Conservation (phyloP, 2,329 filamentous ascomycete species). For the Dryadomyces quercivorus region DNA sequence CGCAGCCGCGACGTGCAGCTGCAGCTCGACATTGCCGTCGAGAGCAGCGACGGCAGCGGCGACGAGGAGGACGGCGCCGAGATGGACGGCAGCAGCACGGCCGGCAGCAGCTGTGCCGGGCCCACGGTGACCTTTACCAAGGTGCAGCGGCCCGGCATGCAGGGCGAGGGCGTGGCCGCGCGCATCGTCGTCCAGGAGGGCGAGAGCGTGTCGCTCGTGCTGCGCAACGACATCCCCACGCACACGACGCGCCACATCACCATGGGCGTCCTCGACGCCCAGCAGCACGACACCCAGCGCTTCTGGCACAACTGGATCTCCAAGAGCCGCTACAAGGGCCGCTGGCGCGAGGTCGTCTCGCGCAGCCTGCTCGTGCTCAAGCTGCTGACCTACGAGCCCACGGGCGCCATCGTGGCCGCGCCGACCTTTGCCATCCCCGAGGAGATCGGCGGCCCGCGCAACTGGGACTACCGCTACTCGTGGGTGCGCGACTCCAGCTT, state of each 20-base stretch:
- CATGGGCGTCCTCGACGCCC: conserved; percentile 40
- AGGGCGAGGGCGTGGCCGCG: conserved; percentile 51
- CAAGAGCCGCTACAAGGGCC: conserved; percentile 57
- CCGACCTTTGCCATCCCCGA: conserved; percentile 70
- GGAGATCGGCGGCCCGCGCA: conserved; percentile 53
- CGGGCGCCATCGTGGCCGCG: conserved; percentile 63
- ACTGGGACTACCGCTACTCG: conserved; percentile 64
- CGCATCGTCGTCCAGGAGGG: conserved; percentile 49
- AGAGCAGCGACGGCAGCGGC: conserved; percentile 25
- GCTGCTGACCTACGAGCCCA: conserved; percentile 66
- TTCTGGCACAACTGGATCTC: conserved; percentile 67
- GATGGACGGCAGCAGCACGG: conserved; percentile 15
- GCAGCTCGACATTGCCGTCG: conserved; percentile 56
- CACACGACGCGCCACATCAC: conserved; percentile 48
- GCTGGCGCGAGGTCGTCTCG: conserved; percentile 59
- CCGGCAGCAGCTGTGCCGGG: conserved; percentile 30
- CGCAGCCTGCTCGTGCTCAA: conserved; percentile 65
- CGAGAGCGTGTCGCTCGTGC: conserved; percentile 55
- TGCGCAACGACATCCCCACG: conserved; percentile 48
- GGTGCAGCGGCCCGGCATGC: conserved; percentile 35
- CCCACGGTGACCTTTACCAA: conserved; percentile 45
- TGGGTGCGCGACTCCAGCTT: conserved; percentile 72
- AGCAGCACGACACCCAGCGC: conserved; percentile 57
- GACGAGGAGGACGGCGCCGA: background rate
- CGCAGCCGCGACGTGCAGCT: conserved; percentile 45